Conservation (phyloP, 495 filamentous ascomycete species). For the Jackrogersella multiformis region DNA sequence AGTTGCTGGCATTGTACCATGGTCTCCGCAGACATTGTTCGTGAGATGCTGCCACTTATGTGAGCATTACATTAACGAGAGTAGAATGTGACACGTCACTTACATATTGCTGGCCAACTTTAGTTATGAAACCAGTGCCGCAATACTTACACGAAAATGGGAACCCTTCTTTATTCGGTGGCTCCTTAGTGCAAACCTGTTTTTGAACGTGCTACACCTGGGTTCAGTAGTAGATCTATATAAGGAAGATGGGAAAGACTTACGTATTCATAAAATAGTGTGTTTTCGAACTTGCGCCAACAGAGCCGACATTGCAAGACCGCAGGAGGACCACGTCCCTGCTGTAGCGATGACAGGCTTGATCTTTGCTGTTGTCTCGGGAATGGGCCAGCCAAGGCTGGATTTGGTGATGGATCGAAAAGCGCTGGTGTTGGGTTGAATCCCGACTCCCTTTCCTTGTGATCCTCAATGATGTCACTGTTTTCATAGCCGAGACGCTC, state of each 20-base stretch:
- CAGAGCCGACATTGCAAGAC: conserved; percentile 52
- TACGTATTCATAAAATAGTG: conserved; percentile 52
- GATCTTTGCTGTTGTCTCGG: conserved; percentile 1
- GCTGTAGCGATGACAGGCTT: conserved; percentile 1
- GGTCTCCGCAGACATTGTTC: conserved; percentile 49
- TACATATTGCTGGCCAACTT: conserved; percentile 48
- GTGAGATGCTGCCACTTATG: conserved; percentile 45
- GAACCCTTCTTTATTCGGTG: conserved; percentile 44
- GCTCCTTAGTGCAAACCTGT: conserved; percentile 49
- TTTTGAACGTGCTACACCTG: conserved; percentile 50
- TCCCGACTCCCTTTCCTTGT: conserved; percentile 20
- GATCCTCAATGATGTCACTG: conserved; percentile 53
- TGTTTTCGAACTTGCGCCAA: conserved; percentile 49
- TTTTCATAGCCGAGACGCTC: conserved; percentile 60
- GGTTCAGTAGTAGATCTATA: background rate
- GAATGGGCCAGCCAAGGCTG: background rate
- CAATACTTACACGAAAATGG: conserved; percentile 50
- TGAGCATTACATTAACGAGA: background rate
- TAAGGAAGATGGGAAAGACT: conserved; percentile 28
- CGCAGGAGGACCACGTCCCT: background rate
- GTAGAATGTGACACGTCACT: conserved; percentile 18
- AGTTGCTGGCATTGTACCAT: conserved; percentile 34
- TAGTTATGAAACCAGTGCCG: conserved; percentile 51
- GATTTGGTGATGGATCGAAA: conserved; percentile 20
- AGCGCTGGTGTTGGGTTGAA: conserved; percentile 35